Percentiles rank a stretch among this genome's conserved stretches.
phyloP scores from a whole-genome alignment of 208 protist species.

The Acanthamoeba healyi region DNA sequence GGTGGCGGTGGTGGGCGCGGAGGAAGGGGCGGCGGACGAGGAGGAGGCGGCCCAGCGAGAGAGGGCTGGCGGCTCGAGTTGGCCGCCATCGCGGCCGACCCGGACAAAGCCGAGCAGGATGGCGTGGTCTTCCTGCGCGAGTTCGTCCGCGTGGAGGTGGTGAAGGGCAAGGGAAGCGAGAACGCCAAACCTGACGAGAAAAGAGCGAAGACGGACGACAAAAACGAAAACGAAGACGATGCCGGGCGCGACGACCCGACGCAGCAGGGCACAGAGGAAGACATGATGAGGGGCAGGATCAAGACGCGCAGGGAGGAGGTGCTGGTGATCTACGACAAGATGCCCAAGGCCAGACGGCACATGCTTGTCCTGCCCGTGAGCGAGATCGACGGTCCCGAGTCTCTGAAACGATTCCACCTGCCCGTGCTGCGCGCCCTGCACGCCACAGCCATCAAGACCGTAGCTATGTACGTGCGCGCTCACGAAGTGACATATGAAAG shows the following conservation, averaged over 20 bases:
- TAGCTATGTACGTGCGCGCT: neutral
- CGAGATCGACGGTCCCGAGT: neutral
- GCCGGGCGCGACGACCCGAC: neutral
- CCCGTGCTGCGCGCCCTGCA: constrained; percentile 28
- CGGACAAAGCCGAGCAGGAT: neutral
- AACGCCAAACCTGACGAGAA: neutral
- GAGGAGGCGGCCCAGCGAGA: neutral
- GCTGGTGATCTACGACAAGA: constrained; percentile 60
- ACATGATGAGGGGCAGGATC: neutral
- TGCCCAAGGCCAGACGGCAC: constrained; percentile 21
- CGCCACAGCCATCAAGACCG: neutral
- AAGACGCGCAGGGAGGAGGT: neutral
- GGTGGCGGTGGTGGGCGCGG: neutral
- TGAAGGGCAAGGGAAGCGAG: neutral
- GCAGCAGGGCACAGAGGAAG: neutral
- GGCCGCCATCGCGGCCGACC: neutral
- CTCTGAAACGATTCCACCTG: constrained; percentile 31
- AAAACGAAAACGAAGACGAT: neutral
- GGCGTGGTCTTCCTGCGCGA: constrained; percentile 38
- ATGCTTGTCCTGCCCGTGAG: constrained; percentile 22
- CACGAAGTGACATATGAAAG: no score
- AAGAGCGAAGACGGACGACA: neutral
- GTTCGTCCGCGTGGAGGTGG: neutral
- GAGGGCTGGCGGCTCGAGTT: constrained; percentile 19
- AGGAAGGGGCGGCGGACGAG: neutral